phyloP scores from a whole-genome alignment of 1,284 basidiomycete species.

The Hemileia vastatrix region DNA sequence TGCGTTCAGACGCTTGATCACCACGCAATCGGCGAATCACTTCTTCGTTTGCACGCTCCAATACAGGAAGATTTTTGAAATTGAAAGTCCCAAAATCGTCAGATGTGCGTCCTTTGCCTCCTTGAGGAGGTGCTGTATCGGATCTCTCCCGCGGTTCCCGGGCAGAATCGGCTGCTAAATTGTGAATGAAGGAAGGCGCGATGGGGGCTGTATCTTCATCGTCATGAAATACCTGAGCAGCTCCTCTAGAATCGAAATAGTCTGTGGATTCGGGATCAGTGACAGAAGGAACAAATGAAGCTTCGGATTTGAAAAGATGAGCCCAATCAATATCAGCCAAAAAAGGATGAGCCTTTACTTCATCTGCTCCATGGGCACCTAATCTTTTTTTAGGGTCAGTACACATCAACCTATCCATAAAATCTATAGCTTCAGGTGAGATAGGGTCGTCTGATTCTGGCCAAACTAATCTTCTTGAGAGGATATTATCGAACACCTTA shows the following conservation, averaged over 20 bases:
- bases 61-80: conserved; percentile 91
- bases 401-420: conserved; percentile 80
- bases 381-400: conserved; percentile 70
- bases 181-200: conserved; percentile 27
- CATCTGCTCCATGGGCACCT: conserved; percentile 76
- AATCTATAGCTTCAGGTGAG: conserved; percentile 74
- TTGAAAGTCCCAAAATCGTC: conserved; percentile 97
- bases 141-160: neutral
- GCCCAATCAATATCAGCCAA: conserved; percentile 88
- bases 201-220: conserved; percentile 57
- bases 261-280: conserved; percentile 95
- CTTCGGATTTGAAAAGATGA: conserved; percentile 72
- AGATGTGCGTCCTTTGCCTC: conserved; percentile 46
- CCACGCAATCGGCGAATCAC: conserved; percentile 76
- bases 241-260: conserved; percentile 95
- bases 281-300: conserved; percentile 90
- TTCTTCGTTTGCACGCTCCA: conserved; percentile 98
- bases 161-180: conserved; percentile 2
- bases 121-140: conserved; percentile 25
- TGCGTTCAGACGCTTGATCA: conserved; percentile 41
- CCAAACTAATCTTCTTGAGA: conserved; percentile 93
- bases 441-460: conserved; percentile 46
- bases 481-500: conserved; percentile 96
- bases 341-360: conserved; percentile 87
- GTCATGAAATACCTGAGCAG: conserved; percentile 76